Evolutionary conservation across 371 early-diverging fungal species (phyloP).

Genomic region (Coemansia sp.): DNA sequence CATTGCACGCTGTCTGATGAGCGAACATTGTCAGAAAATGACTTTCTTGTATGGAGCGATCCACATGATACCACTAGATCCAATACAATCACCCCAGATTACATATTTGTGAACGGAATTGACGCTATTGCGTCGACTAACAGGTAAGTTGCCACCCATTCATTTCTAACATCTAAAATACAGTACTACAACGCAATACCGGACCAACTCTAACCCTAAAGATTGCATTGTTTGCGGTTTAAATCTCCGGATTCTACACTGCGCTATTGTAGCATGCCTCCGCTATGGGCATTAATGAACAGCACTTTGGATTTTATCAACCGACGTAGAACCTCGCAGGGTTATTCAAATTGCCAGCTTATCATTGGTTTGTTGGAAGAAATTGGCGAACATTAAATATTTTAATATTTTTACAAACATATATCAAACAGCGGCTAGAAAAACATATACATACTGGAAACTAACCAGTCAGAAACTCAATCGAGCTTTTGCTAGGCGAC

Average conservation of each 20-base stretch:
- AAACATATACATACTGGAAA: background rate
- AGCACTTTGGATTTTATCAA: conserved; percentile 37
- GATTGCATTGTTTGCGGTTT: background rate
- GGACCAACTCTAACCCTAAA: no score
- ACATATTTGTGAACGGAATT: conserved; percentile 37
- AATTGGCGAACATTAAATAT: background rate
- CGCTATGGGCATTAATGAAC: conserved; percentile 36
- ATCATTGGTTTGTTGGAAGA: conserved; percentile 19
- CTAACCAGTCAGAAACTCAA: conserved; percentile 30
- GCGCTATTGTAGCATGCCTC: conserved; percentile 29
- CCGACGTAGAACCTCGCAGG: conserved; percentile 6
- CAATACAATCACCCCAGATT: conserved; percentile 21
- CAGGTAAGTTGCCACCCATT: conserved; percentile 12
- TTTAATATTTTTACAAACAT: no score
- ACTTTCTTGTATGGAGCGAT: conserved; percentile 35
- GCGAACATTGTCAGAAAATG: conserved; percentile 10
- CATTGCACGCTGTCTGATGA: conserved; percentile 9
- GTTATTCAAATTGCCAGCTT: conserved; percentile 12
- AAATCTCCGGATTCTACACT: background rate
- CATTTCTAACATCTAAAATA: no score
- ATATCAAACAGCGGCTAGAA: no score
- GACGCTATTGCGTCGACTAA: conserved; percentile 18
- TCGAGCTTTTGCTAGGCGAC: conserved; percentile 28
- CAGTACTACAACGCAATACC: no score
- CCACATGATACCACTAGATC: background rate